Percentiles rank a stretch among this genome's conserved stretches.
phyloP scores from a whole-genome alignment of 2,329 filamentous ascomycete species.

The Colletotrichum sp. region DNA sequence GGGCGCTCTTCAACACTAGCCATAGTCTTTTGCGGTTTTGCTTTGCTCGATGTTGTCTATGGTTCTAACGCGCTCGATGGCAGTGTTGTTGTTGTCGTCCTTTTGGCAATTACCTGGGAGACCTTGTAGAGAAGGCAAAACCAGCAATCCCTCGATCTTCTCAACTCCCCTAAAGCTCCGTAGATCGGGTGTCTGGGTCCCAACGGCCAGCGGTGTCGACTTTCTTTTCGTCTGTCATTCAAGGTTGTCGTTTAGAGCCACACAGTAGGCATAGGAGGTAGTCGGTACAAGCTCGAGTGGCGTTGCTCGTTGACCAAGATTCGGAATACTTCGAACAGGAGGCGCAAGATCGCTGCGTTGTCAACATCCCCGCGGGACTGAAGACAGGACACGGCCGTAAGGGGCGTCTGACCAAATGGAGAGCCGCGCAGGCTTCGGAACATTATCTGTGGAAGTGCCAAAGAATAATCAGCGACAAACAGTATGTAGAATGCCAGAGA shows the following conservation, averaged over 20 bases:
- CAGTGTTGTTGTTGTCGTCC: background rate
- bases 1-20: background rate
- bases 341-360: background rate
- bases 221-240: fast-evolving
- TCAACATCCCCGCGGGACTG: background rate
- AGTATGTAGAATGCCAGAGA: background rate
- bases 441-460: background rate
- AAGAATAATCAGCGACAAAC: background rate
- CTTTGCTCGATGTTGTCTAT: background rate
- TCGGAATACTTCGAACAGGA: background rate
- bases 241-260: background rate
- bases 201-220: background rate
- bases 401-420: fast-evolving
- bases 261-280: background rate
- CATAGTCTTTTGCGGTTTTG: background rate
- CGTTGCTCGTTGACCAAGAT: background rate
- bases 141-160: background rate
- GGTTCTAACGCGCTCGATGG: background rate
- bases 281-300: background rate
- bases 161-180: background rate
- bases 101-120: background rate
- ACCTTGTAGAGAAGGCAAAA: background rate
- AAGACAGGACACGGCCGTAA: background rate
- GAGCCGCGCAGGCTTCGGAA: background rate
- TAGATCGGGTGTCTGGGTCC: background rate